Conservation (phyloP, 345 rosid genomes). For the Salix brachista region DNA sequence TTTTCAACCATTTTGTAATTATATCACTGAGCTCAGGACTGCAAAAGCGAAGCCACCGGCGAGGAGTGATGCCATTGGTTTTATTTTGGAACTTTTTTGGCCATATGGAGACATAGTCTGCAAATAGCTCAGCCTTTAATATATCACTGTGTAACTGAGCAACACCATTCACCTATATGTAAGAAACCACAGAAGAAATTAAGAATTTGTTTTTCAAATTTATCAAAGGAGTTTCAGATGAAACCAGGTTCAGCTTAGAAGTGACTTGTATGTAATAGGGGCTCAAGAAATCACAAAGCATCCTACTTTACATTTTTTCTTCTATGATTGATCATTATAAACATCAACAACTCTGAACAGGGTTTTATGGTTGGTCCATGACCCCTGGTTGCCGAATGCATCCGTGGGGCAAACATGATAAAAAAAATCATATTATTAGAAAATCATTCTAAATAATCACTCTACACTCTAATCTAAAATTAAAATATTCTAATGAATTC, state of each 20-base stretch:
- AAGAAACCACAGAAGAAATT: too few relatives aligned
- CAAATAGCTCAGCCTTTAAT: constrained; percentile 76
- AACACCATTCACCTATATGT: constrained; percentile 85
- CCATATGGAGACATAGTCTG: constrained; percentile 91
- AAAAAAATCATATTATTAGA: too few relatives aligned
- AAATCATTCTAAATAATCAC: too few relatives aligned
- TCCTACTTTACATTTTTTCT: too few relatives aligned
- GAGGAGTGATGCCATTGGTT: constrained; percentile 96
- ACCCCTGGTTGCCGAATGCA: too few relatives aligned
- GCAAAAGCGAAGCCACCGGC: constrained; percentile 94
- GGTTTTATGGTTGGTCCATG: too few relatives aligned
- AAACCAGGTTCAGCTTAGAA: not conserved
- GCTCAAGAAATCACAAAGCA: constrained; percentile 5
- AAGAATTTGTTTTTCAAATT: too few relatives aligned
- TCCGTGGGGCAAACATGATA: too few relatives aligned
- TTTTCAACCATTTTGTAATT: constrained; percentile 86
- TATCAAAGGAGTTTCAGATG: not conserved
- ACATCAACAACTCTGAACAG: too few relatives aligned
- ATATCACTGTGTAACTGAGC: constrained; percentile 96
- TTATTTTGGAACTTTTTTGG: constrained; percentile 92
- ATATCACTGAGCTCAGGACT: constrained; percentile 91
- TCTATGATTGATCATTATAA: too few relatives aligned
- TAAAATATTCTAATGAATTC: too few relatives aligned
- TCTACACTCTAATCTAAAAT: too few relatives aligned
- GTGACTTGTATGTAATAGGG: not conserved